Evolutionary conservation across 345 rosid species (phyloP).

Genomic region (Lepidium sativum): DNA sequence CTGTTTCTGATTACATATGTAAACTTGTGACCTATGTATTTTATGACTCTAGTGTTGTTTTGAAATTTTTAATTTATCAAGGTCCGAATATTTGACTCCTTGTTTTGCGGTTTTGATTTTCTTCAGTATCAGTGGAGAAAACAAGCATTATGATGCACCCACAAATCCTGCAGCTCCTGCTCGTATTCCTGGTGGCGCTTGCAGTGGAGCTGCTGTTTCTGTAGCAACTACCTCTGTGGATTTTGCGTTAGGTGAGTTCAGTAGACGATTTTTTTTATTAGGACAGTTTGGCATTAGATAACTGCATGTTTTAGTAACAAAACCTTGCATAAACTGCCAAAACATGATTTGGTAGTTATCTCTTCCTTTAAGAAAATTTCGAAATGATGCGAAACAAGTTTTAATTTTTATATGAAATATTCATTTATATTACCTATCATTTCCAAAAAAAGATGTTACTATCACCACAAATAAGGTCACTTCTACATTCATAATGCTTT

Average conservation of each 20-base stretch:
- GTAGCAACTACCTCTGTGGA: constrained; percentile 86
- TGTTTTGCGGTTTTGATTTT: constrained; percentile 10
- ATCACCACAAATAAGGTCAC: background rate
- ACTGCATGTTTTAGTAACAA: background rate
- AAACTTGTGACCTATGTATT: background rate
- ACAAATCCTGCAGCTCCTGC: constrained; percentile 74
- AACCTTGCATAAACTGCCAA: background rate
- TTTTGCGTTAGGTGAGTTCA: constrained; percentile 60
- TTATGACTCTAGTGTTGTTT: background rate
- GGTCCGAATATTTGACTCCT: background rate
- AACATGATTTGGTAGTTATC: background rate
- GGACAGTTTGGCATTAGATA: background rate
- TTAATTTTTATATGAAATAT: background rate
- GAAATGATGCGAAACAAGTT: background rate
- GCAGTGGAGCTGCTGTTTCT: constrained; percentile 89
- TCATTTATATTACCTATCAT: background rate
- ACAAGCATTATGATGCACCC: constrained; percentile 73
- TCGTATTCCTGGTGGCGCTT: constrained; percentile 82
- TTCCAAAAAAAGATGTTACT: background rate
- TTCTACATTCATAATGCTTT: background rate
- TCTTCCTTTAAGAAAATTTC: background rate
- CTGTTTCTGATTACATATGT: background rate
- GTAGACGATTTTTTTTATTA: background rate
- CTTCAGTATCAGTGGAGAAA: constrained; percentile 82
- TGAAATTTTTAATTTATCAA: background rate